Conservation (phyloP, 371 early-diverging fungal species). For the Gilbertella persicaria region DNA sequence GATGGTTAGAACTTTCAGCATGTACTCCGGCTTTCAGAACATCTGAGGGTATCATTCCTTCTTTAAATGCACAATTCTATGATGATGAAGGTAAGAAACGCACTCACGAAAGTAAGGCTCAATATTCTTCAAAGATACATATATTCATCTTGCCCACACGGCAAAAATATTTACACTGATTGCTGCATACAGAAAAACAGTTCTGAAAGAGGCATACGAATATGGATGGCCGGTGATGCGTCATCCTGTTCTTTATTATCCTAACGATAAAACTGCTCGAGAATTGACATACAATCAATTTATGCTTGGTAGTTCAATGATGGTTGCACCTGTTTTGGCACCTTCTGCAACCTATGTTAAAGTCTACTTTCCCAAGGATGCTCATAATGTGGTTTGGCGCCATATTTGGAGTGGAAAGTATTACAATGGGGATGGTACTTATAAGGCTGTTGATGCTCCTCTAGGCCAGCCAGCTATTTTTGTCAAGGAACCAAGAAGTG, state of each 20-base stretch:
- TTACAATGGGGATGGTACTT: slow-evolving; percentile 40
- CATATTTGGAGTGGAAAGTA: slow-evolving; percentile 50
- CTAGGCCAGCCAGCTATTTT: slow-evolving; percentile 49
- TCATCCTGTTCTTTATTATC: slow-evolving; percentile 53
- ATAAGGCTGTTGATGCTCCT: slow-evolving; percentile 41
- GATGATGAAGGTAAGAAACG: slow-evolving; percentile 44
- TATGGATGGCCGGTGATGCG: slow-evolving; percentile 57
- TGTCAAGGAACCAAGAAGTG: slow-evolving; percentile 46
- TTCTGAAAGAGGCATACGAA: slow-evolving; percentile 48
- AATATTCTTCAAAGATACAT: slow-evolving; percentile 29
- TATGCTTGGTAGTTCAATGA: slow-evolving; percentile 32
- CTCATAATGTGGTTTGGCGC: slow-evolving; percentile 35
- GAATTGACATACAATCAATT: slow-evolving; percentile 41
- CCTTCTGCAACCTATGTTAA: slow-evolving; percentile 46
- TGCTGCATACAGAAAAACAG: slow-evolving; percentile 36
- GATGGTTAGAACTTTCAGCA: slow-evolving; percentile 60
- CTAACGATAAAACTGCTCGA: slow-evolving; percentile 35
- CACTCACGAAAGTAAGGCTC: background rate
- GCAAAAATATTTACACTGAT: slow-evolving; percentile 38
- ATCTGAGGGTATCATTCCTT: slow-evolving; percentile 50
- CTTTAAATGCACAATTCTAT: slow-evolving; percentile 55
- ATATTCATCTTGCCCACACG: slow-evolving; percentile 37
- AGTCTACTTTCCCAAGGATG: slow-evolving; percentile 46
- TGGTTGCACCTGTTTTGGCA: slow-evolving; percentile 39
- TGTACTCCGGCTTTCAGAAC: slow-evolving; percentile 51